Conservation (phyloP, 2,329 filamentous ascomycete genomes). For the Pseudogymnoascus sp. region DNA sequence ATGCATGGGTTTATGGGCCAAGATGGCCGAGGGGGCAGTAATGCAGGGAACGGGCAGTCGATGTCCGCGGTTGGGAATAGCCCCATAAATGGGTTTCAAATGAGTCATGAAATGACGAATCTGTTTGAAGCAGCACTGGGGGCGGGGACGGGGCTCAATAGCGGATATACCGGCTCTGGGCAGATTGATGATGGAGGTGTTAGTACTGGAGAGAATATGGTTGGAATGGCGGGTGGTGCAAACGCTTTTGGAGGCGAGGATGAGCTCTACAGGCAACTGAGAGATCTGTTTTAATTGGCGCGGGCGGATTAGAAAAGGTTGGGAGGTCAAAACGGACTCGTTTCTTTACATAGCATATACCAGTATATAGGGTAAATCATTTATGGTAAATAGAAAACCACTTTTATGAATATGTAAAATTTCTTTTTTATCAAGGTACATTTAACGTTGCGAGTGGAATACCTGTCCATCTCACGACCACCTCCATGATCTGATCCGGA, state of each 20-base stretch:
- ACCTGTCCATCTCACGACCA: too few relatives aligned
- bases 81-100: conserved; percentile 29
- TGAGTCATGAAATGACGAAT: conserved; percentile 31
- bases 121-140: conserved; percentile 29
- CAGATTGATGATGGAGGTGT: conserved; percentile 20
- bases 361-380: background rate
- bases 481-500: too few relatives aligned
- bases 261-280: conserved; percentile 28
- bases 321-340: background rate
- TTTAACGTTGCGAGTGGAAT: too few relatives aligned
- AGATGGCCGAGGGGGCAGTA: conserved; percentile 10
- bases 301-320: background rate
- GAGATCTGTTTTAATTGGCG: conserved; percentile 25
- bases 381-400: background rate
- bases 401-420: background rate
- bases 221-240: conserved; percentile 16
- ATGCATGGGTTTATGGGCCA: conserved; percentile 14
- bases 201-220: conserved; percentile 14
- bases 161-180: conserved; percentile 15
- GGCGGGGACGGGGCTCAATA: conserved; percentile 11
- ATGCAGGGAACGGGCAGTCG: conserved; percentile 17
- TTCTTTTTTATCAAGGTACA: too few relatives aligned
- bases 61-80: conserved; percentile 11
- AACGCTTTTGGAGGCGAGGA: conserved; percentile 29
- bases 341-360: background rate